Percentiles rank a stretch among this genome's conserved stretches.
Evolutionary conservation across 2,329 filamentous ascomycete species (phyloP).

Genomic region (Nothopassalora personata): DNA sequence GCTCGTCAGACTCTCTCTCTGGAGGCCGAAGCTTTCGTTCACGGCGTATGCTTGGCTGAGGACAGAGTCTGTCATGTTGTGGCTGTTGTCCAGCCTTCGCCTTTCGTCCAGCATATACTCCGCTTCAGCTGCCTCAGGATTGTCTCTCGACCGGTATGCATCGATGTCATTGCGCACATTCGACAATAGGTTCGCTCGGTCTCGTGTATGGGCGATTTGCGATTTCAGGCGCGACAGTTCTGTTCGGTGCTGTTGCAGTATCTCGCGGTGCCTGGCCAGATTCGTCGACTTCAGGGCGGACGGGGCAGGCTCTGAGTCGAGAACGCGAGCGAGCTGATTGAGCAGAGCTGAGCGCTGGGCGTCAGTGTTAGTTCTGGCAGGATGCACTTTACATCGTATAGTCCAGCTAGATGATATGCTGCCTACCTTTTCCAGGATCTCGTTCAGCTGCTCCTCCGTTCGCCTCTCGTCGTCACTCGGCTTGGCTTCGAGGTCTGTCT

Average conservation of each 20-base stretch:
- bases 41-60: constrained; percentile 94
- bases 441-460: constrained; percentile 75
- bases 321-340: constrained; percentile 74
- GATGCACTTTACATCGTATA: neutral
- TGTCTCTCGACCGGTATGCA: constrained; percentile 66
- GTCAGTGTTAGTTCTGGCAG: neutral
- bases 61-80: constrained; percentile 83
- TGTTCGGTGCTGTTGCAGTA: constrained; percentile 78
- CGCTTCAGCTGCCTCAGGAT: constrained; percentile 77
- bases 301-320: constrained; percentile 87
- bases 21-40: constrained; percentile 81
- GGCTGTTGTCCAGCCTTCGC: constrained; percentile 76
- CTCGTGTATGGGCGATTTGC: constrained; percentile 69
- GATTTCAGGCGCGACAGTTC: constrained; percentile 72
- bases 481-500: constrained; percentile 71
- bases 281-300: constrained; percentile 98
- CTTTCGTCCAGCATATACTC: constrained; percentile 97
- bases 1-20: constrained; percentile 79
- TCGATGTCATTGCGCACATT: constrained; percentile 90
- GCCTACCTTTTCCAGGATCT: constrained; percentile 72
- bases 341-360: constrained; percentile 73
- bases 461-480: constrained; percentile 78
- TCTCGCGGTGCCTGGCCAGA: constrained; percentile 81
- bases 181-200: constrained; percentile 82
- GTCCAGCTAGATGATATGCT: constrained; percentile 11